Evolutionary conservation across 2,329 filamentous ascomycete genomes (phyloP), one percentile per base, ranked within the genome.

Genomic region (Fusarium floridanum): DNA sequence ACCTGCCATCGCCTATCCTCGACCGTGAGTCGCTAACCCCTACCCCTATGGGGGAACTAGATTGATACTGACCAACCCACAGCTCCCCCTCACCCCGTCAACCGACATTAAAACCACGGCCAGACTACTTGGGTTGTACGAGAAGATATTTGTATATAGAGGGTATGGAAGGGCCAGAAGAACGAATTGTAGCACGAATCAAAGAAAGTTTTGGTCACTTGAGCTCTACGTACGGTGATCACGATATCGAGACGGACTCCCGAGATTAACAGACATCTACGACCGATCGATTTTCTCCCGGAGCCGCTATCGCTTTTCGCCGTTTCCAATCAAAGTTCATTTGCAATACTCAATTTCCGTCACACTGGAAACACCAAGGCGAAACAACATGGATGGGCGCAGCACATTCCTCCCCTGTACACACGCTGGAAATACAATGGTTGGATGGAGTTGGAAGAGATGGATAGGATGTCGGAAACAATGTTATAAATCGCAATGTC

Each of bases 1-100:
- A 99, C 84, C 83, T 98, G 64, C 94, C 95, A 37, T 89, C 91
- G 67, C 95, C 92, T 37, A 91, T 92, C 77, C 87, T 97, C 68
- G 93, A 95, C 74, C 92, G 96, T 98, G 86, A 89, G 94, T 71
- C 43, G 20, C 36, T 90, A 45, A 20, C 24, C 27, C 29, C 11
- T 24, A 17, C 17, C 36, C 37, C 48, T 20, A 10, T 32, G 56
- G 11, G 24, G 14, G 57, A 9, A 8, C 5, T 14, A 7, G 24
- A 62, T 22, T 48, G 43, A 48, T 71, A 67, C 71, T 79, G 43
- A 78, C 39, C 6, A 11, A 11, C 34, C n/a, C 61, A 61, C 57
- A 82, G 80, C 80, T 22, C 80, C 80, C 41, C 79, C 80, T 29
- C 75, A 77, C 62, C 68, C 76, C 36, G 61, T 76, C 48, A 78